These are phyloP conservation scores for Iris macrosiphon DNA, from an alignment of 106 monocot species.

Conservation along the genomic window DNA sequence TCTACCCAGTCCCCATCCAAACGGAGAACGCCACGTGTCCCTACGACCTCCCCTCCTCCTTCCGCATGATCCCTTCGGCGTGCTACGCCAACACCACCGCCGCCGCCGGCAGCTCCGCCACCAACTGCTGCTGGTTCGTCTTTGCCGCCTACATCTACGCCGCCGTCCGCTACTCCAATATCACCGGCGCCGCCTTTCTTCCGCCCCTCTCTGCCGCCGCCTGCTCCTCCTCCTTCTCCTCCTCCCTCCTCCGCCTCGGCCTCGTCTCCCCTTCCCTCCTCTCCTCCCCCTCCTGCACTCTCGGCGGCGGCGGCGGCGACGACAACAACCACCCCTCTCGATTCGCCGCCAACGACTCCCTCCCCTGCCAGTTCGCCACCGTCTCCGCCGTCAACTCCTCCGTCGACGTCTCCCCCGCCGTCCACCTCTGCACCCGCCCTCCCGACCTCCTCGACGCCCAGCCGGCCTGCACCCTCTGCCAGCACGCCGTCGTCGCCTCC, in stretches of 20 bases:
- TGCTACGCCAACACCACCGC: slow-evolving; percentile 62
- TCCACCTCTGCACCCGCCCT: slow-evolving; percentile 2
- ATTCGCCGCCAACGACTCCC: slow-evolving; percentile 19
- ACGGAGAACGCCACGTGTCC: slow-evolving; percentile 35
- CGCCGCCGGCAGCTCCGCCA: slow-evolving; percentile 20
- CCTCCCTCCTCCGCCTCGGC: slow-evolving; percentile 31
- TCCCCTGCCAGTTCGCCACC: slow-evolving; percentile 46
- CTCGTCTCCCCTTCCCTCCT: slow-evolving; percentile 51
- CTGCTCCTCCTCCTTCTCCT: slow-evolving; percentile 48
- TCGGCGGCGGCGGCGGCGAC: slow-evolving; percentile 25
- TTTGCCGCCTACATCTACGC: slow-evolving; percentile 65
- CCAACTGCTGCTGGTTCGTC: slow-evolving; percentile 84
- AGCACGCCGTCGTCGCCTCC: slow-evolving; percentile 34
- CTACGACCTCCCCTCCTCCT: slow-evolving; percentile 43
- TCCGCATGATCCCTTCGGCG: slow-evolving; percentile 34
- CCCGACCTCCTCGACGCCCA: slow-evolving; percentile 6
- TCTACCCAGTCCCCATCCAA: slow-evolving; percentile 3
- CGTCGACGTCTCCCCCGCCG: slow-evolving; percentile 27
- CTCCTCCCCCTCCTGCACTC: slow-evolving; percentile 15
- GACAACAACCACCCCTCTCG: slow-evolving; percentile 2
- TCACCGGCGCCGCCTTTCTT: slow-evolving; percentile 60
- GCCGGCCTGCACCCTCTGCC: slow-evolving; percentile 38
- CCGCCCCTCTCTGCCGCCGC: slow-evolving; percentile 15
- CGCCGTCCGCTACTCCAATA: slow-evolving; percentile 44
- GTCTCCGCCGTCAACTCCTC: slow-evolving; percentile 26